Base-by-base conservation (phyloP, 805 yeast genomes). In the Yarrowia sp. region DNA sequence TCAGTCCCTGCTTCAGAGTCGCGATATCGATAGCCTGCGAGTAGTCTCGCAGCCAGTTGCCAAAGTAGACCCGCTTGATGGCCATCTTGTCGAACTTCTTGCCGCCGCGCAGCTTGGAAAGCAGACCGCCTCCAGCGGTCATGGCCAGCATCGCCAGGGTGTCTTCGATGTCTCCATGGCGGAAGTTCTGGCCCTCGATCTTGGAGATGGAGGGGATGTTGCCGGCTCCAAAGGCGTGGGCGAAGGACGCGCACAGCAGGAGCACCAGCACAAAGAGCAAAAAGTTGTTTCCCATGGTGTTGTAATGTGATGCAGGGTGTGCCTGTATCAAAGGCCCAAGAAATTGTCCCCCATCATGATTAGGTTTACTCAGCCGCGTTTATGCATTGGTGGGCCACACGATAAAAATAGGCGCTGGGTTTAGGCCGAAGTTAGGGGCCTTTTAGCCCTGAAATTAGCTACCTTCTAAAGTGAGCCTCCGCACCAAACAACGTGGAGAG, bases 141-240 rank as follows among this genome's bases (percentile, higher is more conserved):
- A 67, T 66, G 42, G 63, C 66, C 19, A 67, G 18, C n/a, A 39
- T 35, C 4, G 68, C 68, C 33, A 67, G 61, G n/a, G 67, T 63
- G 55, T 67, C 66, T 46, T 67, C 69, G 27, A 67, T 67, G 29
- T 67, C 70, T 39, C 70, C 70, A 60, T 67, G 69, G 8, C 69
- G 56, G 59, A 67, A 67, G 55, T 66, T 67, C n/a, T 59, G 61
- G 41, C 69, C 69, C 42, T 66, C 69, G 29, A 67, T 39, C 4
- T 60, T 64, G 13, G 68, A 65, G 21, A 64, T 56, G 4, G 70
- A 67, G 16, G 69, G 69, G 24, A 67, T 65, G 51, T 66, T 66
- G 16, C 69, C 69, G 18, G 69, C 70, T 13, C 69, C 69, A 46
- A 67, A 67, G 29, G 69, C 70, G 38, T 51, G 55, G 16, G 64